A percentile compares a stretch with the other conserved stretches of the same genome.
phyloP scores from a whole-genome alignment of 148 eudicot genomes.

The Fallopia convolvulus region DNA sequence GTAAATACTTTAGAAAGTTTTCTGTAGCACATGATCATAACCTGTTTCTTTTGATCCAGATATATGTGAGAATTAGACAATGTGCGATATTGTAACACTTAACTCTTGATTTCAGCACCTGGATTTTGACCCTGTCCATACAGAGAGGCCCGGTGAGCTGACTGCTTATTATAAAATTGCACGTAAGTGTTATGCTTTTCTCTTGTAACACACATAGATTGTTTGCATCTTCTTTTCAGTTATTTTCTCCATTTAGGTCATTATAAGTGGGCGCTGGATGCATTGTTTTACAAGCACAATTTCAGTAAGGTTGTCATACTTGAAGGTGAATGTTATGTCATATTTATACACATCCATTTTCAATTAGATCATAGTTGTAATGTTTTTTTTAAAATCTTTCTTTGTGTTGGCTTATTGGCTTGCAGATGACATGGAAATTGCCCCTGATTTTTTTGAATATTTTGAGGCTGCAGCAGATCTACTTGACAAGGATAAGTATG shows the following conservation, averaged over 20 bases:
- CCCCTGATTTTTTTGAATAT: conserved; percentile 94
- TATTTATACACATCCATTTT: not conserved
- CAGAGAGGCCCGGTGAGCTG: conserved; percentile 93
- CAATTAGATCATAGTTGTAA: not conserved
- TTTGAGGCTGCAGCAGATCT: conserved; percentile 88
- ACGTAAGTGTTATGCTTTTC: conserved; percentile 40
- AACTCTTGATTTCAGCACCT: conserved; percentile 64
- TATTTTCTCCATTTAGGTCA: conserved; percentile 51
- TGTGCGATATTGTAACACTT: not conserved
- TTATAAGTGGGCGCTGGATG: conserved; percentile 96
- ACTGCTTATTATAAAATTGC: conserved; percentile 97
- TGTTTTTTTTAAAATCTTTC: conserved; percentile 13
- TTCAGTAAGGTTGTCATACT: conserved; percentile 83
- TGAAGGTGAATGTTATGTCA: conserved; percentile 52
- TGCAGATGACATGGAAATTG: conserved; percentile 97
- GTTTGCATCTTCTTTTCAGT: conserved; percentile 7
- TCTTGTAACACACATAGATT: not conserved
- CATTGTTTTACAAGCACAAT: conserved; percentile 77
- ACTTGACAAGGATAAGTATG: conserved; percentile 88
- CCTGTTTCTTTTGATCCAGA: not conserved
- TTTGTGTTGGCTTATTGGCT: conserved; percentile 15
- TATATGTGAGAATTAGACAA: not conserved
- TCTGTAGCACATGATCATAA: not conserved
- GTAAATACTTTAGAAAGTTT: not conserved
- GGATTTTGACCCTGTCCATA: conserved; percentile 66